Percentiles rank a stretch among this genome's conserved stretches.
These are phyloP conservation scores for Talaromyces islandicus DNA, from an alignment of 2,329 filamentous ascomycete genomes.

Conservation along the genomic window DNA sequence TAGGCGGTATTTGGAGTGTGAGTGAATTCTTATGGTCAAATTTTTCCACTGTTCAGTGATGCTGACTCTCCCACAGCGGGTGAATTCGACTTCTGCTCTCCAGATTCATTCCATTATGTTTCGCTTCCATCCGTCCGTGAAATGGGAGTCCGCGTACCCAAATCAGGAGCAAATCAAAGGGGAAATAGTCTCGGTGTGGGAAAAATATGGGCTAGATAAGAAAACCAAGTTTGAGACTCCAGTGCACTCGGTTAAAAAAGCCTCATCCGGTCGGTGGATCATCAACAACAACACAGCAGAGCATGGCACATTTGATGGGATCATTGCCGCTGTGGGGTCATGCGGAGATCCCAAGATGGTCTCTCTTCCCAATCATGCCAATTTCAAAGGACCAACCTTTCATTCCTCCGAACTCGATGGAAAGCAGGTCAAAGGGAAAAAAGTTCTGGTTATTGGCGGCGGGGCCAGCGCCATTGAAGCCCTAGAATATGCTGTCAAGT, in stretches of 20 bases:
- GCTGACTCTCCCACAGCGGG: constrained; percentile 44
- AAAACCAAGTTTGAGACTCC: constrained; percentile 66
- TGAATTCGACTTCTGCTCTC: constrained; percentile 75
- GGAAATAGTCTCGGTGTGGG: constrained; percentile 68
- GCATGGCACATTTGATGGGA: constrained; percentile 69
- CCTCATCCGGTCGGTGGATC: constrained; percentile 65
- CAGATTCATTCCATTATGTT: constrained; percentile 87
- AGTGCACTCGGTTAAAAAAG: constrained; percentile 65
- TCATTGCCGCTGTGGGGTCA: constrained; percentile 72
- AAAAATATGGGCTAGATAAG: constrained; percentile 63
- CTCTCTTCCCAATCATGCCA: constrained; percentile 61
- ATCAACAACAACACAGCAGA: constrained; percentile 66
- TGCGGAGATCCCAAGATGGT: constrained; percentile 75
- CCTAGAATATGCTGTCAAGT: constrained; percentile 67
- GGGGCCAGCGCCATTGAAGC: constrained; percentile 78
- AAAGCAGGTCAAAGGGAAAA: constrained; percentile 67
- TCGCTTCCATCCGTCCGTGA: constrained; percentile 74
- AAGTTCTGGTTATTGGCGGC: constrained; percentile 68
- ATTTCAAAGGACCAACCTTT: constrained; percentile 65
- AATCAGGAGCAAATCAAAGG: constrained; percentile 67
- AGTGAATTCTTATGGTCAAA: constrained; percentile 19
- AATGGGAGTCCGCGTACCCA: constrained; percentile 72
- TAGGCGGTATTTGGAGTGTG: constrained; percentile 79
- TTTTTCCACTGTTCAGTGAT: neutral
- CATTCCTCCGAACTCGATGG: constrained; percentile 73